A percentile compares a stretch with the other conserved stretches of the same genome.
Evolutionary conservation across 2,329 filamentous ascomycete species (phyloP).

Genomic region (Fusarium begoniae): DNA sequence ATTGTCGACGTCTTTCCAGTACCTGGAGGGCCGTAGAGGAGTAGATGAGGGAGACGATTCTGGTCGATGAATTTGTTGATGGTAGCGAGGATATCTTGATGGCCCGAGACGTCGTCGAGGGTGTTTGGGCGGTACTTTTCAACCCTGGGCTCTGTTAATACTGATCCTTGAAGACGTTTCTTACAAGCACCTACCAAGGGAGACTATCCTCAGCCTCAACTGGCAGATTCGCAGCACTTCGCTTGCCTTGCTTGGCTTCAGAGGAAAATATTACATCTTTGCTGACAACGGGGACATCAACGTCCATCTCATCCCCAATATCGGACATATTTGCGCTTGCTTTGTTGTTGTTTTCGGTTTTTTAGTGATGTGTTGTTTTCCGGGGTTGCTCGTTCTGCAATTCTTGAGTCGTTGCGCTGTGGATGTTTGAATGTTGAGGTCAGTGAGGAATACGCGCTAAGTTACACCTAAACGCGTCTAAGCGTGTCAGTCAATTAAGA

Average conservation of each 20-base stretch:
- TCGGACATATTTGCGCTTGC: constrained; percentile 61
- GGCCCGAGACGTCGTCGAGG: constrained; percentile 91
- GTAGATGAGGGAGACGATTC: constrained; percentile 92
- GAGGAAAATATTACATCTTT: constrained; percentile 74
- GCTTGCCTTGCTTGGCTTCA: constrained; percentile 85
- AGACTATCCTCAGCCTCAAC: constrained; percentile 93
- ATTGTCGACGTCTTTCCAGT: constrained; percentile 98
- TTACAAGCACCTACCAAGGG: constrained; percentile 73
- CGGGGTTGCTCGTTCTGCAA: not conserved
- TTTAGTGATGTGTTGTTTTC: not conserved
- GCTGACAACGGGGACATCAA: constrained; percentile 59
- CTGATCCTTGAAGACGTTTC: not conserved
- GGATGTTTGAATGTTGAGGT: constrained; percentile 32
- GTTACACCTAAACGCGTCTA: constrained; percentile 41
- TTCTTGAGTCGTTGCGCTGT: not conserved
- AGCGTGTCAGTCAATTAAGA: constrained; percentile 45
- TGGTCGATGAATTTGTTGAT: constrained; percentile 98
- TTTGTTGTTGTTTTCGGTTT: not conserved
- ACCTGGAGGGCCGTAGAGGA: constrained; percentile 95
- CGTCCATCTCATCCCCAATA: constrained; percentile 69
- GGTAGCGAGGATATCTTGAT: constrained; percentile 95
- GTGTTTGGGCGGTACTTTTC: constrained; percentile 95
- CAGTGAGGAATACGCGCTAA: constrained; percentile 44
- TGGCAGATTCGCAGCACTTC: constrained; percentile 90
- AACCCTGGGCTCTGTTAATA: constrained; percentile 66